Evolutionary conservation across 805 yeast species (phyloP).

Genomic region (Kazachstania kunashirensis): DNA sequence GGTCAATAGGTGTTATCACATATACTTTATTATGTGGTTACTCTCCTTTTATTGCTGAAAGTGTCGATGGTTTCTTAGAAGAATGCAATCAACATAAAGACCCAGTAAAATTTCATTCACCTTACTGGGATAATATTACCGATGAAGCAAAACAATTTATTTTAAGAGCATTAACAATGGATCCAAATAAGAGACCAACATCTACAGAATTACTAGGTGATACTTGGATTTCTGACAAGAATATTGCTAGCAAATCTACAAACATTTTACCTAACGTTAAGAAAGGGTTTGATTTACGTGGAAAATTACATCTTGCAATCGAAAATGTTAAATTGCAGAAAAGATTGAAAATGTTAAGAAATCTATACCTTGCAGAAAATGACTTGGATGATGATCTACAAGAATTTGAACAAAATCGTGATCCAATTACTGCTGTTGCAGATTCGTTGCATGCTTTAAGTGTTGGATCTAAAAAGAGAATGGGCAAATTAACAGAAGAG

Average conservation of each 20-base stretch:
- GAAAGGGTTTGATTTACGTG: conserved; percentile 74
- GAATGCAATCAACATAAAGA: conserved; percentile 63
- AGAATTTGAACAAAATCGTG: conserved; percentile 8
- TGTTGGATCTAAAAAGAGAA: conserved; percentile 6
- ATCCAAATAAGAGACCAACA: conserved; percentile 62
- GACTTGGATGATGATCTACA: conserved; percentile 29
- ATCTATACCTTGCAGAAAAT: conserved; percentile 39
- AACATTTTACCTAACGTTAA: conserved; percentile 77
- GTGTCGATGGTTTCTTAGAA: conserved; percentile 64
- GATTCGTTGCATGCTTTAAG: conserved; percentile 12
- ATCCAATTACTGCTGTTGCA: conserved; percentile 15
- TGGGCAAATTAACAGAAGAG: conserved; percentile 6
- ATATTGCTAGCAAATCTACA: conserved; percentile 34
- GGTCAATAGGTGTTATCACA: conserved; percentile 91
- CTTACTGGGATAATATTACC: conserved; percentile 78
- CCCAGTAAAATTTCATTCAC: conserved; percentile 77
- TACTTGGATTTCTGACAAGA: conserved; percentile 60
- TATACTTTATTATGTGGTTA: conserved; percentile 87
- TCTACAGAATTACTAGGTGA: conserved; percentile 55
- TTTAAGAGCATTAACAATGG: conserved; percentile 53
- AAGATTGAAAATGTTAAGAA: conserved; percentile 61
- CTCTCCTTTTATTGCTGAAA: conserved; percentile 83
- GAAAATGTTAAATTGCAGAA: conserved; percentile 77
- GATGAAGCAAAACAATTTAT: conserved; percentile 75
- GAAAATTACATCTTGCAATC: conserved; percentile 75